Evolutionary conservation across 305 asterid genomes (phyloP).

Genomic region (Fraxinus ornus): DNA sequence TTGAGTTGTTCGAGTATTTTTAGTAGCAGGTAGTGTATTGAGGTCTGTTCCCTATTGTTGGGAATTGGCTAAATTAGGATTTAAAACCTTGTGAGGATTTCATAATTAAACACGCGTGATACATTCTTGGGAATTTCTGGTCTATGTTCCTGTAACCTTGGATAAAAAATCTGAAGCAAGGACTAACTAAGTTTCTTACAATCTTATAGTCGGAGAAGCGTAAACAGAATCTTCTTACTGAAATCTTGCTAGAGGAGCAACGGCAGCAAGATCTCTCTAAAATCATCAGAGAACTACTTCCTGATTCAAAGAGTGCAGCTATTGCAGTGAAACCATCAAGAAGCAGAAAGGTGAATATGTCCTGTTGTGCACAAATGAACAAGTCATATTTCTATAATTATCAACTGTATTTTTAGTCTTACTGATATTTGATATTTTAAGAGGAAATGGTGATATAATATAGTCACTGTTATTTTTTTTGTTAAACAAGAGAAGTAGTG

Average conservation of each 20-base stretch:
- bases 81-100: neutral
- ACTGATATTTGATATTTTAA: neutral
- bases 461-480: neutral
- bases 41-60: neutral
- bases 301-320: constrained; percentile 48
- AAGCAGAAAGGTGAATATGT: constrained; percentile 52
- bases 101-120: neutral
- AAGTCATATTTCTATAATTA: neutral
- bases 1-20: neutral
- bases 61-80: neutral
- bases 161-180: neutral
- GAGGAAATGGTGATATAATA: neutral
- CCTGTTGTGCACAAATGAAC: neutral
- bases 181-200: neutral
- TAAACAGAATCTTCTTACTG: constrained; percentile 51
- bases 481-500: constrained; percentile 69
- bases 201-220: constrained; percentile 49
- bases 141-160: neutral
- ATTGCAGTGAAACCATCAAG: constrained; percentile 41
- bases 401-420: neutral
- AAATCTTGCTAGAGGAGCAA: constrained; percentile 59
- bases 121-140: neutral
- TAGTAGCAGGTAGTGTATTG: neutral
- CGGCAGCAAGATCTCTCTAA: constrained; percentile 43
- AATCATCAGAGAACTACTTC: constrained; percentile 38